Evolutionary conservation across 1,284 basidiomycete genomes (phyloP).

Genomic region (Cerrena zonata): DNA sequence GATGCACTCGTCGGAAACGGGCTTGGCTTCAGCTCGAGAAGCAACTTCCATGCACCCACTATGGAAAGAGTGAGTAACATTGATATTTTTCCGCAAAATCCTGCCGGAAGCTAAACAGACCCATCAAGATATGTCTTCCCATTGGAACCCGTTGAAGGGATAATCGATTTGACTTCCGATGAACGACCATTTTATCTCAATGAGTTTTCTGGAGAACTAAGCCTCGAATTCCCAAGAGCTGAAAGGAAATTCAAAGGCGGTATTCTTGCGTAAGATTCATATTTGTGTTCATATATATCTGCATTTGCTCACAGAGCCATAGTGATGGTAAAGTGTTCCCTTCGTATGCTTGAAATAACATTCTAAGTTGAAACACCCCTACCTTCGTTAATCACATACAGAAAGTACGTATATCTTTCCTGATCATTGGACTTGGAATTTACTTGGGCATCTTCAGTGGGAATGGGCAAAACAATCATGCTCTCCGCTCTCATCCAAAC

Average conservation of each 20-base stretch:
- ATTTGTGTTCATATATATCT: no score
- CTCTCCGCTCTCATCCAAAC: slow-evolving; percentile 86
- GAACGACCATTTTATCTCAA: slow-evolving; percentile 81
- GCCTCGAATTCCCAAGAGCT: slow-evolving; percentile 78
- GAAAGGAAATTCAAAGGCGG: slow-evolving; percentile 80
- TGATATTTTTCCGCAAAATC: no score
- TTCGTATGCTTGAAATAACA: background rate
- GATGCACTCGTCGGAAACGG: slow-evolving; percentile 87
- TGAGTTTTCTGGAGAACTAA: slow-evolving; percentile 91
- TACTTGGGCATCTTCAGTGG: slow-evolving; percentile 45
- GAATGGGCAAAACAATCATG: slow-evolving; percentile 98
- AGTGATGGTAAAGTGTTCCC: slow-evolving; percentile 48
- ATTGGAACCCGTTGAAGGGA: slow-evolving; percentile 42
- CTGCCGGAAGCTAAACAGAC: slow-evolving; percentile 1
- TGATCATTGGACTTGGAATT: background rate
- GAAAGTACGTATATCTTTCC: slow-evolving; percentile 38
- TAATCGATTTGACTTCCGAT: slow-evolving; percentile 67
- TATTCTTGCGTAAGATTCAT: slow-evolving; percentile 71
- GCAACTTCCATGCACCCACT: slow-evolving; percentile 82
- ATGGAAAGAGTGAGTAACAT: slow-evolving; percentile 80
- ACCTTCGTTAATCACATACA: no score
- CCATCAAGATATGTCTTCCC: slow-evolving; percentile 62
- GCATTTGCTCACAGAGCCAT: background rate
- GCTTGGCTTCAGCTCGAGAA: slow-evolving; percentile 64
- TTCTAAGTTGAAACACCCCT: no score